Percentiles rank a stretch among this genome's conserved stretches.
Conservation (phyloP, 495 filamentous ascomycete genomes). For the Trichoderma erinaceum region DNA sequence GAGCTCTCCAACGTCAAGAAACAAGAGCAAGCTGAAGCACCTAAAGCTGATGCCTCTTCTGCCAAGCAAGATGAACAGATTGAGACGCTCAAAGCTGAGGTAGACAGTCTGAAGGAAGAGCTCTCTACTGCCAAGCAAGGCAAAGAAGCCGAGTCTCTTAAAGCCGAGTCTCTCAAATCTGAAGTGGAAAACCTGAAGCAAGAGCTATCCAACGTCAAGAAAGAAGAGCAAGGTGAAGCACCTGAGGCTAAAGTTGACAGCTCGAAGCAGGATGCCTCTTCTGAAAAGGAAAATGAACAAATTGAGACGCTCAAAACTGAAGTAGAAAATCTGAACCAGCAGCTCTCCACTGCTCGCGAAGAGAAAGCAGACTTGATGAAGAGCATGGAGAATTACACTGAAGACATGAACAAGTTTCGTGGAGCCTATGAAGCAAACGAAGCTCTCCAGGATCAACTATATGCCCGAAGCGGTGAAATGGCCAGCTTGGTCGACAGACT, state of each 20-base stretch:
- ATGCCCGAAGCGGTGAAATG: slow-evolving; percentile 42
- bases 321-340: slow-evolving; percentile 25
- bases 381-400: slow-evolving; percentile 53
- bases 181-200: slow-evolving; percentile 50
- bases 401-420: slow-evolving; percentile 51
- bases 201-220: slow-evolving; percentile 74
- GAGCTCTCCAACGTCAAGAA: slow-evolving; percentile 77
- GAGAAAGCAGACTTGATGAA: slow-evolving; percentile 56
- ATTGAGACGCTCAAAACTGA: slow-evolving; percentile 34
- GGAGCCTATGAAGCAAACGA: slow-evolving; percentile 53
- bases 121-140: slow-evolving; percentile 54
- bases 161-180: slow-evolving; percentile 21
- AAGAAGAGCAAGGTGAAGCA: slow-evolving; percentile 54
- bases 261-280: slow-evolving; percentile 15
- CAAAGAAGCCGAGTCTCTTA: slow-evolving; percentile 44
- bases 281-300: slow-evolving; percentile 27
- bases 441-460: slow-evolving; percentile 40
- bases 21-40: slow-evolving; percentile 51
- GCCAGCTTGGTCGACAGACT: slow-evolving; percentile 45
- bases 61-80: slow-evolving; percentile 31
- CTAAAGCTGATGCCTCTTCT: slow-evolving; percentile 20
- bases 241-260: slow-evolving; percentile 27
- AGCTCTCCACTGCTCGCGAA: slow-evolving; percentile 50
- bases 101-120: slow-evolving; percentile 28
- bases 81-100: slow-evolving; percentile 31